These are phyloP conservation scores for Comarum palustre DNA, from an alignment of 306 rosid species.

Conservation along the genomic window DNA sequence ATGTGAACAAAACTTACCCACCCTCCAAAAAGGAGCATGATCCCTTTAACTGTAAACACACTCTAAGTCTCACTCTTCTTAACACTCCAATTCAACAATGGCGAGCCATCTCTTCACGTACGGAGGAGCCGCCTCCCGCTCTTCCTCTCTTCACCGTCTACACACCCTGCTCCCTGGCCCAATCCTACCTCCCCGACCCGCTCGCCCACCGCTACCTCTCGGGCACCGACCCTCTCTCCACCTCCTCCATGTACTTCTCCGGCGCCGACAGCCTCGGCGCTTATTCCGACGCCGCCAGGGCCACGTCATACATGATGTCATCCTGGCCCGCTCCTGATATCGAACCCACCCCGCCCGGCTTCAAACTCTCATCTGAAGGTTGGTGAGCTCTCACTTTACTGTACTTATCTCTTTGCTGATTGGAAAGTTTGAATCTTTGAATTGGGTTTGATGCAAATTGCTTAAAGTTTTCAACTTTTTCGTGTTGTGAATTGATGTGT, in stretches of 20 bases:
- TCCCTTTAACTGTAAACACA: not conserved
- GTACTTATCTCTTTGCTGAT: not conserved
- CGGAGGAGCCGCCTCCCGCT: slow-evolving; percentile 25
- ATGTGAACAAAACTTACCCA: not conserved
- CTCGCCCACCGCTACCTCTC: slow-evolving; percentile 16
- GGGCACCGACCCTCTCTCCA: slow-evolving; percentile 21
- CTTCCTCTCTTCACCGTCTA: slow-evolving; percentile 12
- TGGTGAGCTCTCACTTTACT: slow-evolving; percentile 8
- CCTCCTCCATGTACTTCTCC: slow-evolving; percentile 23
- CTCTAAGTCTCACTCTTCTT: not conserved
- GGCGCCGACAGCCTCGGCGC: not conserved
- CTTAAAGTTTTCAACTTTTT: not conserved
- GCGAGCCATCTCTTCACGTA: slow-evolving; percentile 40
- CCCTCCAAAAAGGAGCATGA: not conserved
- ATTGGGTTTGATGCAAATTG: not conserved
- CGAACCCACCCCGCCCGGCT: slow-evolving; percentile 38
- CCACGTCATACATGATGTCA: slow-evolving; percentile 38
- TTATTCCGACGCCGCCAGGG: slow-evolving; percentile 9
- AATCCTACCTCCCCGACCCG: slow-evolving; percentile 28
- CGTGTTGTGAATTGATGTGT: not conserved
- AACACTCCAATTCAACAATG: slow-evolving; percentile 9
- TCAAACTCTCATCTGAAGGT: slow-evolving; percentile 84
- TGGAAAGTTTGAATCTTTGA: slow-evolving; percentile 3
- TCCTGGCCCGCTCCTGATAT: slow-evolving; percentile 51
- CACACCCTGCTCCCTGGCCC: slow-evolving; percentile 18